These are phyloP conservation scores for Entomortierella lignicola DNA, from an alignment of 192 early-diverging fungal genomes.

Conservation along the genomic window DNA sequence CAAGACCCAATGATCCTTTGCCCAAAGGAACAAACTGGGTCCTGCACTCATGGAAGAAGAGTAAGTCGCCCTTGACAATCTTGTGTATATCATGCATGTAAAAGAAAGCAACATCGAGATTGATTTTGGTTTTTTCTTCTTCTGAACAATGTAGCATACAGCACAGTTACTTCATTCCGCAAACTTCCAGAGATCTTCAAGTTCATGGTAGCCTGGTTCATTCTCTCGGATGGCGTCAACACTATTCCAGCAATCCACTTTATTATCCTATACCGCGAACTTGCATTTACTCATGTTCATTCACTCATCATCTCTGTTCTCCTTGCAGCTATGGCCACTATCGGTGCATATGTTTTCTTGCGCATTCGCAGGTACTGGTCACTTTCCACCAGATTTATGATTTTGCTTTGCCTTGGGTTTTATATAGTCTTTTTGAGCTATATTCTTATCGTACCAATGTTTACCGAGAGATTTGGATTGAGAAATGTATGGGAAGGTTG, in stretches of 20 bases:
- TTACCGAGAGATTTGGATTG: conserved; percentile 49
- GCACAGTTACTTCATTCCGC: conserved; percentile 44
- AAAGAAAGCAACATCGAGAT: background rate
- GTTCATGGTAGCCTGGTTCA: conserved; percentile 75
- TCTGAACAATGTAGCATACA: conserved; percentile 18
- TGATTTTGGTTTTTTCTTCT: conserved; percentile 4
- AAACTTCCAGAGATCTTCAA: conserved; percentile 63
- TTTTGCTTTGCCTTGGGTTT: conserved; percentile 53
- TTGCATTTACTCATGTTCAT: conserved; percentile 56
- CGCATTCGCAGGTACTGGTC: conserved; percentile 59
- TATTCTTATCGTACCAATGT: conserved; percentile 56
- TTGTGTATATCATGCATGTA: too few relatives aligned
- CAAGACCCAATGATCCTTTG: conserved; percentile 53
- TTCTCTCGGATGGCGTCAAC: conserved; percentile 71
- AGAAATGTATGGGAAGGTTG: conserved; percentile 30
- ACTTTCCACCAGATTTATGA: conserved; percentile 56
- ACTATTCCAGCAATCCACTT: conserved; percentile 64
- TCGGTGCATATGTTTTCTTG: conserved; percentile 63
- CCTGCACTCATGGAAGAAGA: conserved; percentile 49
- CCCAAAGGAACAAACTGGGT: conserved; percentile 58
- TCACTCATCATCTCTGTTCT: conserved; percentile 63
- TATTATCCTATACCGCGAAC: conserved; percentile 65
- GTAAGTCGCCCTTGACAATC: too few relatives aligned
- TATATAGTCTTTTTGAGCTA: conserved; percentile 61
- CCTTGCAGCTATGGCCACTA: conserved; percentile 56